Evolutionary conservation across 2,329 filamentous ascomycete genomes (phyloP).

Genomic region (Amauroascus verrucosus): DNA sequence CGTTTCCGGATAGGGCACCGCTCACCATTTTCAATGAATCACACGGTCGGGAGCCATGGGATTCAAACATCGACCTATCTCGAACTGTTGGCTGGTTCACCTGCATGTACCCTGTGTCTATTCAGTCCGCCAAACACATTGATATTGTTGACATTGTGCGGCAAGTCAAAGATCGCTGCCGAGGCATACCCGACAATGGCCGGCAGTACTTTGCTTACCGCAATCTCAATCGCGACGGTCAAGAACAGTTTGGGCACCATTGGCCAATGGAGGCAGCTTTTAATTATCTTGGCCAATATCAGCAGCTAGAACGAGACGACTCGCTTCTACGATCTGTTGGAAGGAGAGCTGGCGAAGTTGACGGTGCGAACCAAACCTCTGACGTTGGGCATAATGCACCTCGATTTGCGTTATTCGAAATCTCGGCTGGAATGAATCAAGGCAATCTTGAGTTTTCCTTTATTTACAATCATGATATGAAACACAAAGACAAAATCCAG

Average conservation of each 20-base stretch:
- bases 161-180: slow-evolving; percentile 32
- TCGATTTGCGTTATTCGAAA: slow-evolving; percentile 43
- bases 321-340: slow-evolving; percentile 34
- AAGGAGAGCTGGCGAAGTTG: not conserved
- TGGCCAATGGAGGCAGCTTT: slow-evolving; percentile 35
- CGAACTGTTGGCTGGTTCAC: slow-evolving; percentile 46
- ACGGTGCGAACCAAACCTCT: slow-evolving; percentile 32
- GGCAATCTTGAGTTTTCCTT: slow-evolving; percentile 25
- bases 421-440: slow-evolving; percentile 31
- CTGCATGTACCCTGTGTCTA: slow-evolving; percentile 36
- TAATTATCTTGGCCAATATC: slow-evolving; percentile 31
- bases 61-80: slow-evolving; percentile 38
- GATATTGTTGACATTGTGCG: slow-evolving; percentile 26
- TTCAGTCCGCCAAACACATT: slow-evolving; percentile 11
- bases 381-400: slow-evolving; percentile 38
- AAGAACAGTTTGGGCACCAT: slow-evolving; percentile 20
- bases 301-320: slow-evolving; percentile 39
- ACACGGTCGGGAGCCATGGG: slow-evolving; percentile 40
- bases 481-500: slow-evolving; percentile 36
- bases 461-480: slow-evolving; percentile 38
- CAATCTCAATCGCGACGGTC: slow-evolving; percentile 25
- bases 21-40: slow-evolving; percentile 41
- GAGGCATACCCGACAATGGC: slow-evolving; percentile 30
- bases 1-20: slow-evolving; percentile 33
- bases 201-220: slow-evolving; percentile 30